Percentiles rank a stretch among this genome's conserved stretches.
phyloP scores from a whole-genome alignment of 2,329 filamentous ascomycete genomes.

The Immersiporthe knoxdaviesiana region DNA sequence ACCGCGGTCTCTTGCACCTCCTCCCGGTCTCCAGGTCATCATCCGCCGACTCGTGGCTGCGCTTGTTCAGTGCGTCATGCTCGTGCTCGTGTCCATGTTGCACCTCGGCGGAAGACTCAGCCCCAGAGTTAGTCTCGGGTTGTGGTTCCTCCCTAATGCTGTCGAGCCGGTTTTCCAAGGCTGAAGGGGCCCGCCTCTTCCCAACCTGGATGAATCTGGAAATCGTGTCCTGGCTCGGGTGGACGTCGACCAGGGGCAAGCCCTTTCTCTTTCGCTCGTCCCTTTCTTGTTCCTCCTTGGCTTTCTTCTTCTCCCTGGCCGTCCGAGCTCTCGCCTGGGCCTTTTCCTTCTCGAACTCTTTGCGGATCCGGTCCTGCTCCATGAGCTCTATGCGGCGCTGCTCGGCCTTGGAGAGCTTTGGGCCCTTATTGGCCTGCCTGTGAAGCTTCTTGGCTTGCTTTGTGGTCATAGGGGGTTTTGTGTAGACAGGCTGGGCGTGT shows the following conservation, averaged over 20 bases:
- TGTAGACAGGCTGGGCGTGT: constrained; percentile 26
- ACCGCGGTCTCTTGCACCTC: constrained; percentile 19
- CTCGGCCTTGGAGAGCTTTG: constrained; percentile 49
- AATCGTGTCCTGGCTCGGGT: constrained; percentile 62
- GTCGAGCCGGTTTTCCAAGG: constrained; percentile 27
- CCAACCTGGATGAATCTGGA: constrained; percentile 50
- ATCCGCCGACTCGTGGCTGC: constrained; percentile 9
- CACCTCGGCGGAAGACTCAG: background rate
- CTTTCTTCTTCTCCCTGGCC: constrained; percentile 59
- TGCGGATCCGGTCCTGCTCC: constrained; percentile 59
- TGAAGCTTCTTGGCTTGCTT: constrained; percentile 53
- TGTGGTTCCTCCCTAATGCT: constrained; percentile 20
- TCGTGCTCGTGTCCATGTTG: background rate
- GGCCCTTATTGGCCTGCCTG: constrained; percentile 44
- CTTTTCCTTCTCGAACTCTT: constrained; percentile 55
- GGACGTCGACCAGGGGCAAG: constrained; percentile 56
- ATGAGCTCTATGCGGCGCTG: constrained; percentile 44
- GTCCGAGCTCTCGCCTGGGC: constrained; percentile 51
- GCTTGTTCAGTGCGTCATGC: background rate
- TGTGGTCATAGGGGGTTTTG: constrained; percentile 51
- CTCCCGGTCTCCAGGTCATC: background rate
- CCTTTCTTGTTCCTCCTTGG: constrained; percentile 53
- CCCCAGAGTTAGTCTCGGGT: constrained; percentile 6
- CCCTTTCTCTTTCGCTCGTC: constrained; percentile 57
- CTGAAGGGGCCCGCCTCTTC: constrained; percentile 33